These are phyloP conservation scores for Alternaria viburni DNA, from an alignment of 2,329 filamentous ascomycete genomes.

Conservation along the genomic window DNA sequence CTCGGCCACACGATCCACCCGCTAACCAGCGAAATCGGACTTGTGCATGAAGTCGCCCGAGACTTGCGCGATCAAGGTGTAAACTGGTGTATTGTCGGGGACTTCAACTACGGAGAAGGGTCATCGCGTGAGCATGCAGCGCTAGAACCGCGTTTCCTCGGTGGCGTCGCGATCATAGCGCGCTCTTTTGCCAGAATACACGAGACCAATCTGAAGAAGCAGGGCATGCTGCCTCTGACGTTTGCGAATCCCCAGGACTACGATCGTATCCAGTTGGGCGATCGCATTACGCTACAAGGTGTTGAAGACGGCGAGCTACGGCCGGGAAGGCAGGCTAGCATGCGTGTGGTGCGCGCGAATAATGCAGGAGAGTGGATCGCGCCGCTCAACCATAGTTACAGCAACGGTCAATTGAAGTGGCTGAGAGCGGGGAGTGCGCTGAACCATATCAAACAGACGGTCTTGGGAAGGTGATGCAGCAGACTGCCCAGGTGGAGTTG, in stretches of 20 bases:
- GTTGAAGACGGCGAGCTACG: constrained; percentile 25
- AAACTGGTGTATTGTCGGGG: constrained; percentile 45
- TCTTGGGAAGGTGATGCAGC: not conserved
- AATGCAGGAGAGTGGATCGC: constrained; percentile 35
- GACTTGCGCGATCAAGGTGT: constrained; percentile 23
- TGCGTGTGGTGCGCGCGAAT: constrained; percentile 35
- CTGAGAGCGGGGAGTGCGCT: constrained; percentile 46
- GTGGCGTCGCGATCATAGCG: constrained; percentile 30
- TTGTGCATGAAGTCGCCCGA: constrained; percentile 38
- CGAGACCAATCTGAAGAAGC: constrained; percentile 40
- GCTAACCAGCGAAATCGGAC: constrained; percentile 9
- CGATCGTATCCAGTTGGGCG: constrained; percentile 22
- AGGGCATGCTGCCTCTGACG: constrained; percentile 37
- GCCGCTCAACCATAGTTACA: constrained; percentile 43
- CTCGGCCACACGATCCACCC: constrained; percentile 39
- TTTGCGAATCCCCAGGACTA: constrained; percentile 27
- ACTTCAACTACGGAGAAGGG: constrained; percentile 41
- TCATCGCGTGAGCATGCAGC: constrained; percentile 37
- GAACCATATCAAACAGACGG: constrained; percentile 33
- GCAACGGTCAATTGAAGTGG: constrained; percentile 42
- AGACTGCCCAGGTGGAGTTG: not conserved
- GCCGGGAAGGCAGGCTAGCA: constrained; percentile 36
- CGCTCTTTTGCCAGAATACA: constrained; percentile 38
- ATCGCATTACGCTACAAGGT: constrained; percentile 23
- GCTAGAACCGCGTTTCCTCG: constrained; percentile 33